Base-by-base conservation (phyloP, 805 yeast species). In the Zygosaccharomyces rouxii region DNA sequence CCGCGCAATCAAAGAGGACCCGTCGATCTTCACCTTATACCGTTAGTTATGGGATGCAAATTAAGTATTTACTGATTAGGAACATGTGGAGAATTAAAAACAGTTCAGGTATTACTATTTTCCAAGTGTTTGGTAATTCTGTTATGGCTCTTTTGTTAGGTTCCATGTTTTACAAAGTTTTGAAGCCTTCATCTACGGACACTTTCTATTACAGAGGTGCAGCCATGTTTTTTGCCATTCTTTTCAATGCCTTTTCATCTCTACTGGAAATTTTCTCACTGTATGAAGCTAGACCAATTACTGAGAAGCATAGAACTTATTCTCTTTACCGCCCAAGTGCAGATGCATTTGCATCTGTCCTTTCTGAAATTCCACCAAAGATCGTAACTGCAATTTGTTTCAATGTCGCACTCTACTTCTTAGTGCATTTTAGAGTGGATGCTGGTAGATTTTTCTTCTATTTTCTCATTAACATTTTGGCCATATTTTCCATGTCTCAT, bases 221-320 rank as follows among this genome's bases (percentile, higher is more conserved):
- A 37, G 76, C 83, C 40, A 70, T 85, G 73, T 86, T 85, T 68
- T 83, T 83, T 62, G 82, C 84, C 25, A 72, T 78, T 41, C 69
- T 81, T 57, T 81, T 80, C 65, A 81, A 81, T 62, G 81, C 85
- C 13, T 78, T 81, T 57, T 71, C 82, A 18, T 79, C 83, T 14
- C 60, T 81, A 48, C 68, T 80, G 57, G 87, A 82, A 64, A 73
- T 82, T 49, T 69, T 78, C 64, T 57, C 78, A 1, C 59, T 79
- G 25, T 81, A 70, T 58, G 82, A 78, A 56, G 73, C 80, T 30
- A 72, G 83, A 62, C 74, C 77, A 7, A 75, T 80, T 52, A 78
- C 79, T 28, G 83, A 79, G 58, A 80, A 80, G 57, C 84, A 80
- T 56, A 75, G 76, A 55, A 70, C 73, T 10, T 78, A 74, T 60